A percentile compares a stretch with the other conserved stretches of the same genome.
Evolutionary conservation across 1,139 yeast species (phyloP).

Genomic region (Arxiozyma slooffiae): DNA sequence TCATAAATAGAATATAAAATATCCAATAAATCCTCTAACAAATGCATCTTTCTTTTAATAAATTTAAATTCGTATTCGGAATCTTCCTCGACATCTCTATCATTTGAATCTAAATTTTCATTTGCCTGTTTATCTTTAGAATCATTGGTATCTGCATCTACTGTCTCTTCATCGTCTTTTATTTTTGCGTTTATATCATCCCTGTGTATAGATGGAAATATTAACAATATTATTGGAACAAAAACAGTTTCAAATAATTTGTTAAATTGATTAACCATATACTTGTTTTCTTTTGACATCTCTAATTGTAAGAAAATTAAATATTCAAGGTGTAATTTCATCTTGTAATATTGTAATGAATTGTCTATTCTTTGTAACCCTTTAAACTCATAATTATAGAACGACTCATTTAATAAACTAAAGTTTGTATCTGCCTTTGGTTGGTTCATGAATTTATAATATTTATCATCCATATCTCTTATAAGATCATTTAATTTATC

Average conservation of each 20-base stretch:
- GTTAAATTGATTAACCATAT: constrained; percentile 6
- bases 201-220: neutral
- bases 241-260: neutral
- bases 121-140: neutral
- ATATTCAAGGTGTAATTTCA: constrained; percentile 13
- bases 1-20: constrained; percentile 1
- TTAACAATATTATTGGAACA: neutral
- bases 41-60: constrained; percentile 13
- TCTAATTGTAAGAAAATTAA: constrained; percentile 18
- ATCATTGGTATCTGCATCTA: neutral
- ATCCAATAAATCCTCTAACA: constrained; percentile 11
- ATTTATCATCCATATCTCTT: neutral
- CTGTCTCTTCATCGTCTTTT: neutral
- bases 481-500: neutral
- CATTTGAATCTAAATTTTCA: neutral
- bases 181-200: neutral
- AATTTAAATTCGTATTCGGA: constrained; percentile 13
- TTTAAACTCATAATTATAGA: neutral
- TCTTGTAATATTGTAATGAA: constrained; percentile 12
- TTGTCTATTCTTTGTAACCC: neutral
- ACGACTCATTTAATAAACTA: neutral
- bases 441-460: neutral
- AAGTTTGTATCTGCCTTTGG: neutral
- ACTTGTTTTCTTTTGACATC: constrained; percentile 8
- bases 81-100: neutral